Evolutionary conservation across 306 rosid species (phyloP).

Genomic region (Castanea sativa): DNA sequence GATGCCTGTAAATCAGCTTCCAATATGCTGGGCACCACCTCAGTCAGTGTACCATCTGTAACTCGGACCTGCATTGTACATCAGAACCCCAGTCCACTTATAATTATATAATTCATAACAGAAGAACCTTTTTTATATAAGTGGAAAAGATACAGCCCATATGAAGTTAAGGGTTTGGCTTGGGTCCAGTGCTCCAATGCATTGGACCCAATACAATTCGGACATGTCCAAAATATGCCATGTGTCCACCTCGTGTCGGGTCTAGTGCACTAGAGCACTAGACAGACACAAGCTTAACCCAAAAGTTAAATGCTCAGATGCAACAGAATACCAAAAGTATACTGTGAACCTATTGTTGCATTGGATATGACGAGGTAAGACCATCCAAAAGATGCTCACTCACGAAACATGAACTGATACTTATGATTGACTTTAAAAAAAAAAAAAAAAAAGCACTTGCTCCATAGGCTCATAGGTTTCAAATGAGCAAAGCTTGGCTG

Average conservation of each 20-base stretch:
- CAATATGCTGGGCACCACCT: conserved; percentile 64
- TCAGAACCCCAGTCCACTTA: conserved; percentile 16
- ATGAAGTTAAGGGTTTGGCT: background rate
- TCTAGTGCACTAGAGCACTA: too few species aligned
- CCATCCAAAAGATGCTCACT: conserved; percentile 8
- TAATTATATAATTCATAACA: background rate
- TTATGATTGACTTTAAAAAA: background rate
- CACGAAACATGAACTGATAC: background rate
- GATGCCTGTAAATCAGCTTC: conserved; percentile 82
- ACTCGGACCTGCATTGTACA: conserved; percentile 59
- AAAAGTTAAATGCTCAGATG: conserved; percentile 8
- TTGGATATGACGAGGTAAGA: conserved; percentile 14
- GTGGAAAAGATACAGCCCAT: background rate
- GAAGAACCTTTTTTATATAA: conserved; percentile 8
- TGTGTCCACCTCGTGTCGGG: too few species aligned
- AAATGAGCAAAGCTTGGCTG: background rate
- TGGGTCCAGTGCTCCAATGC: too few species aligned
- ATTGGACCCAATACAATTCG: too few species aligned
- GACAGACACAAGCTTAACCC: too few species aligned
- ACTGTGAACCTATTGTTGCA: background rate
- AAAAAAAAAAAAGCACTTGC: background rate
- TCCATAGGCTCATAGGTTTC: conserved; percentile 18
- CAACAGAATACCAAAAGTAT: conserved; percentile 17
- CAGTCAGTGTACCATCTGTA: conserved; percentile 58
- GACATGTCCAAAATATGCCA: too few species aligned